A percentile compares a stretch with the other conserved stretches of the same genome.
These are phyloP conservation scores for Aspergillus sp. DNA, from an alignment of 2,329 filamentous ascomycete genomes.

Conservation along the genomic window DNA sequence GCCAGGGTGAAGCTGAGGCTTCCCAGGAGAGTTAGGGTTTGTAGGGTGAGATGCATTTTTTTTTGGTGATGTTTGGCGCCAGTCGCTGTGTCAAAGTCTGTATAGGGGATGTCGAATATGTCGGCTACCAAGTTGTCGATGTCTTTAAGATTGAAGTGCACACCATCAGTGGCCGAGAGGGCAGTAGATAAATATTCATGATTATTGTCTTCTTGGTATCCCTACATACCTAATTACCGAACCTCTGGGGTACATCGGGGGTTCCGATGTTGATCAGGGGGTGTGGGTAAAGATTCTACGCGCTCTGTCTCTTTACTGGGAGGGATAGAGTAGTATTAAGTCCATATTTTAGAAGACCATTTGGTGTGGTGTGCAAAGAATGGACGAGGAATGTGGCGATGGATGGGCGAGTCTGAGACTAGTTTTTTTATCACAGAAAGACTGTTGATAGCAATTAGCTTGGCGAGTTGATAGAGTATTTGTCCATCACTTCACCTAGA, in stretches of 20 bases:
- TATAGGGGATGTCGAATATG: background rate
- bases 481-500: background rate
- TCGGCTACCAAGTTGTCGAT: background rate
- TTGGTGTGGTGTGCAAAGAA: conserved; percentile 2
- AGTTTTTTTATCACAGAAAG: background rate
- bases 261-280: no score
- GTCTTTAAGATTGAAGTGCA: background rate
- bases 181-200: background rate
- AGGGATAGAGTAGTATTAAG: no score
- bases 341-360: background rate
- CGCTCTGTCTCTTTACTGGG: no score
- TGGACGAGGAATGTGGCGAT: conserved; percentile 4
- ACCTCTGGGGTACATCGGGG: background rate
- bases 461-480: background rate
- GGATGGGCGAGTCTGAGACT: background rate
- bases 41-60: conserved; percentile 6
- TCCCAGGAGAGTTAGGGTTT: conserved; percentile 11
- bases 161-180: background rate
- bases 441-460: background rate
- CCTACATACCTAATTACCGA: conserved; percentile 4
- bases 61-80: background rate
- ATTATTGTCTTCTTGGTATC: background rate
- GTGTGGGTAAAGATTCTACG: background rate
- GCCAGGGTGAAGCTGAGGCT: background rate
- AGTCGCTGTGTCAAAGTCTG: background rate